These are phyloP conservation scores for Lolium multiflorum DNA, from an alignment of 176 grass and related monocot species.

Conservation along the genomic window DNA sequence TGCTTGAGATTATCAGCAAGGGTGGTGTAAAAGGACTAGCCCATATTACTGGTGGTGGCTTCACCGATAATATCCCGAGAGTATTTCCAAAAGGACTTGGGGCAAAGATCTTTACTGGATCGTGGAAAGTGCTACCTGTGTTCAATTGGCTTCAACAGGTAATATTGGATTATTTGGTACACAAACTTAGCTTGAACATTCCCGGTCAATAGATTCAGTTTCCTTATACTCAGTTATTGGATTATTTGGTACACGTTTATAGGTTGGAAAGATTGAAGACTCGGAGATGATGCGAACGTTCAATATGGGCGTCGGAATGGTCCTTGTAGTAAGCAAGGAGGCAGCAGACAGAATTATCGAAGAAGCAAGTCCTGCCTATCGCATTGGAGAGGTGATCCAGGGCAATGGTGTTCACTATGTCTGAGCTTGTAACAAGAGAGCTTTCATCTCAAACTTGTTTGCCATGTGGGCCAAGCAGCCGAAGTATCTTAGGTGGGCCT, in stretches of 20 bases:
- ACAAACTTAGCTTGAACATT: neutral
- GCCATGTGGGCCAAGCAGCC: neutral
- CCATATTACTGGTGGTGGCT: constrained; percentile 91
- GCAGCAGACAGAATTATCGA: constrained; percentile 55
- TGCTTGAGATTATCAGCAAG: constrained; percentile 80
- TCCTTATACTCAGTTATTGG: neutral
- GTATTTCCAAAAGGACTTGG: constrained; percentile 74
- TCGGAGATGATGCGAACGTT: constrained; percentile 85
- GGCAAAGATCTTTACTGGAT: constrained; percentile 59
- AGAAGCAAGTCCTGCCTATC: constrained; percentile 46
- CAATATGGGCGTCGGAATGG: constrained; percentile 97
- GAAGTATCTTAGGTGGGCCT: neutral
- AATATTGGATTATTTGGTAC: neutral
- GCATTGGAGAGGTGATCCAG: constrained; percentile 74
- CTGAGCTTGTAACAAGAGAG: constrained; percentile 23
- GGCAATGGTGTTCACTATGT: constrained; percentile 70
- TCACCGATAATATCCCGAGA: constrained; percentile 91
- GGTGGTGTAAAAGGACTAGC: constrained; percentile 90
- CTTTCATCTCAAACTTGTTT: neutral
- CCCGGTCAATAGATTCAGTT: neutral
- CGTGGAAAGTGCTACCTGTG: constrained; percentile 77
- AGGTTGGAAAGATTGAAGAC: constrained; percentile 85
- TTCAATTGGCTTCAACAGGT: constrained; percentile 88
- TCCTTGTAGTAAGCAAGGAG: constrained; percentile 71
- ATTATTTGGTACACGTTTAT: neutral